Evolutionary conservation across 129 eudicot genomes (phyloP).

Genomic region (Centrapalus pauciflorus): DNA sequence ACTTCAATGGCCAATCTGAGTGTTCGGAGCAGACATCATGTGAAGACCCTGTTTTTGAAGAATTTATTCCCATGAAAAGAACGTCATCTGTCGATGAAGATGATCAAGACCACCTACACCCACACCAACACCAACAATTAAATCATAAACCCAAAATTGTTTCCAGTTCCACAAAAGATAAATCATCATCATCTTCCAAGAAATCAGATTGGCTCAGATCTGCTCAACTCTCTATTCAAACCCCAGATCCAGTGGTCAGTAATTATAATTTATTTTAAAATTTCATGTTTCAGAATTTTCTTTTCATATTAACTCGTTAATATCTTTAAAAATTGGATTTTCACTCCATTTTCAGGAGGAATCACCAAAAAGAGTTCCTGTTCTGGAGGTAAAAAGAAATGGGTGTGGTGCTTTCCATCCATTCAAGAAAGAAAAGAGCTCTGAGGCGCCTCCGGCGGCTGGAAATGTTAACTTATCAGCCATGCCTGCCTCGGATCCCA

Average conservation of each 20-base stretch:
- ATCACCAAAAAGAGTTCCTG: constrained; percentile 47
- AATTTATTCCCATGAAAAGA: constrained; percentile 74
- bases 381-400: constrained; percentile 68
- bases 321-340: constrained; percentile 9
- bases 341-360: constrained; percentile 33
- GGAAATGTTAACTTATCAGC: constrained; percentile 7
- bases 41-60: constrained; percentile 74
- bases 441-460: constrained; percentile 15
- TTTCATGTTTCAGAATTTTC: not conserved
- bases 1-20: constrained; percentile 56
- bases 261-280: not conserved
- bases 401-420: constrained; percentile 95
- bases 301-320: not conserved
- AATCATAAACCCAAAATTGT: constrained; percentile 17
- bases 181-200: constrained; percentile 36
- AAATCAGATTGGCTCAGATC: constrained; percentile 98
- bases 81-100: constrained; percentile 38
- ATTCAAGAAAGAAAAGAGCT: constrained; percentile 51
- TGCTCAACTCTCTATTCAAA: constrained; percentile 82
- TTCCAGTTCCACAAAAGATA: constrained; percentile 18
- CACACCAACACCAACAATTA: constrained; percentile 13
- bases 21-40: constrained; percentile 78
- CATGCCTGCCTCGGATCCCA: constrained; percentile 16
- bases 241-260: constrained; percentile 84
- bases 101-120: constrained; percentile 31